Percentiles rank a stretch among this genome's conserved stretches.
Conservation (phyloP, 805 yeast genomes). For the Ogataea populi-albae region DNA sequence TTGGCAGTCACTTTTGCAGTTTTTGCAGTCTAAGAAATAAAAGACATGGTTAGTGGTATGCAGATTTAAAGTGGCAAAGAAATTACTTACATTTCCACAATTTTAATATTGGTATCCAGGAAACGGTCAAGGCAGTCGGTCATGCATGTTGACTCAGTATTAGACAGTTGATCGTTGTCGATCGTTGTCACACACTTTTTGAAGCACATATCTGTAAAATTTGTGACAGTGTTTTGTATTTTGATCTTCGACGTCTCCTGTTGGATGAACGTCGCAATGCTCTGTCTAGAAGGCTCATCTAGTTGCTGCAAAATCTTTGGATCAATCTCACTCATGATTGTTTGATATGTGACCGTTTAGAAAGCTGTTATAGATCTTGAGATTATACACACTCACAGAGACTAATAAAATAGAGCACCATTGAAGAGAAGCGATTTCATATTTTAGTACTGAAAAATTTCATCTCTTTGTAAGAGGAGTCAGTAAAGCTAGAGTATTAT, state of each 20-base stretch:
- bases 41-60: too few species aligned
- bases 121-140: slow-evolving; percentile 80
- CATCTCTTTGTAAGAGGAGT: too few species aligned
- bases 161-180: slow-evolving; percentile 46
- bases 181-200: slow-evolving; percentile 68
- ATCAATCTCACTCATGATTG: slow-evolving; percentile 26
- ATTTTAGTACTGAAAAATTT: too few species aligned
- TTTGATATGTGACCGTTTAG: too few species aligned
- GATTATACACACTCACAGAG: too few species aligned
- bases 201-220: slow-evolving; percentile 87
- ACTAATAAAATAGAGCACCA: too few species aligned
- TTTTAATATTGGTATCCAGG: slow-evolving; percentile 81
- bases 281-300: slow-evolving; percentile 71
- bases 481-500: too few species aligned
- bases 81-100: slow-evolving; percentile 53
- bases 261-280: slow-evolving; percentile 72
- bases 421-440: too few species aligned
- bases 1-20: slow-evolving; percentile 14
- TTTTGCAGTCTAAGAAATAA: slow-evolving; percentile 14
- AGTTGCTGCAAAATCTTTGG: slow-evolving; percentile 32
- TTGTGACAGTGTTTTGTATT: slow-evolving; percentile 82
- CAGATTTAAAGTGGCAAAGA: background rate
- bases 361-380: too few species aligned
- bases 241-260: slow-evolving; percentile 82
- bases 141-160: slow-evolving; percentile 69